Conservation (phyloP, 495 filamentous ascomycete genomes). For the Penicillium canescens region DNA sequence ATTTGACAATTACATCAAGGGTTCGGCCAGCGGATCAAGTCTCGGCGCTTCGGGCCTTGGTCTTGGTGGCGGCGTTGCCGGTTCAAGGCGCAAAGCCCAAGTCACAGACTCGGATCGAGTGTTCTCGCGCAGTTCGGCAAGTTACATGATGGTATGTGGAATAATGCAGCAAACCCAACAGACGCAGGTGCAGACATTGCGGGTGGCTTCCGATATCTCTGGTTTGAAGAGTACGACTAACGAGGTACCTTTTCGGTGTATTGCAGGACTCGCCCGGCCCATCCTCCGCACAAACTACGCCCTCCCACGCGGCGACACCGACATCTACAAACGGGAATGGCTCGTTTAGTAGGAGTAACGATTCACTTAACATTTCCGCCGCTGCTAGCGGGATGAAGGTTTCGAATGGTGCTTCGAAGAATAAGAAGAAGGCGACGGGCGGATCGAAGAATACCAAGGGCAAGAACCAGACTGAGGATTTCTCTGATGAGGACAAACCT, state of each 20-base stretch:
- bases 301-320: slow-evolving; percentile 52
- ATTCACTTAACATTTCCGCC: slow-evolving; percentile 23
- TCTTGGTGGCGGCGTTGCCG: slow-evolving; percentile 41
- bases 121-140: slow-evolving; percentile 52
- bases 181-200: too few species aligned
- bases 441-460: slow-evolving; percentile 33
- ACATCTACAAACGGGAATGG: slow-evolving; percentile 40
- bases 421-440: slow-evolving; percentile 44
- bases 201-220: neutral
- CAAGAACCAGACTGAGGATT: slow-evolving; percentile 38
- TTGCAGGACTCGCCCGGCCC: slow-evolving; percentile 49
- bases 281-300: slow-evolving; percentile 48
- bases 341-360: slow-evolving; percentile 30
- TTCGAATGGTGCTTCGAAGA: slow-evolving; percentile 36
- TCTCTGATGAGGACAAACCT: slow-evolving; percentile 47
- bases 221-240: slow-evolving; percentile 3
- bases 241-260: neutral
- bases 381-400: slow-evolving; percentile 19
- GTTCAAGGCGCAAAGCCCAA: slow-evolving; percentile 44
- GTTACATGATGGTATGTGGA: slow-evolving; percentile 48
- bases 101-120: slow-evolving; percentile 52
- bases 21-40: slow-evolving; percentile 48
- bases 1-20: slow-evolving; percentile 97
- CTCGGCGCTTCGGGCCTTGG: slow-evolving; percentile 39
- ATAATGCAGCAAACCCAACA: neutral